Percentiles rank a stretch among this genome's conserved stretches.
These are phyloP conservation scores for Suillus americanus DNA, from an alignment of 768 basidiomycete genomes.

Conservation along the genomic window DNA sequence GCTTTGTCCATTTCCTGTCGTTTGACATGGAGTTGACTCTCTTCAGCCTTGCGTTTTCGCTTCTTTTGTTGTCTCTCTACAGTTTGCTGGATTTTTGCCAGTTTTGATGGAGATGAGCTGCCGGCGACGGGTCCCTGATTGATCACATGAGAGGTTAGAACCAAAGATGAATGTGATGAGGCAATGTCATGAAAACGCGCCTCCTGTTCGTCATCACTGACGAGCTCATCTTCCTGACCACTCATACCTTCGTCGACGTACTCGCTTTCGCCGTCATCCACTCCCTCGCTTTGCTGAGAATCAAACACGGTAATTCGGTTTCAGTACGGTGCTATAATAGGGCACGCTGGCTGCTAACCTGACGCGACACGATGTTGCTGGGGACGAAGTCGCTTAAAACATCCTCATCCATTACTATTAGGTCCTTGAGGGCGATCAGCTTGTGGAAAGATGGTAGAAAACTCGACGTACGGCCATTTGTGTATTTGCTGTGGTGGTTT, in stretches of 20 bases:
- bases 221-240: conserved; percentile 61
- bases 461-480: conserved; percentile 22
- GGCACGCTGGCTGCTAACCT: conserved; percentile 45
- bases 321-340: conserved; percentile 10
- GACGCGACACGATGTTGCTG: conserved; percentile 87
- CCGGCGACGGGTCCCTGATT: conserved; percentile 20
- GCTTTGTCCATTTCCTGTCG: conserved; percentile 86
- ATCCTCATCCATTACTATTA: conserved; percentile 60
- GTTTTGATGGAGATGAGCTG: conserved; percentile 30
- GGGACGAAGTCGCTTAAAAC: conserved; percentile 90
- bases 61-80: conserved; percentile 44
- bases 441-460: background rate
- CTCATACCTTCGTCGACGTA: conserved; percentile 54
- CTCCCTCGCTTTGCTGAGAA: conserved; percentile 60
- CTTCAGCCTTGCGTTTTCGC: conserved; percentile 63
- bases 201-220: conserved; percentile 50
- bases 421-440: conserved; percentile 14
- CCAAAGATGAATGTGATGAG: conserved; percentile 5
- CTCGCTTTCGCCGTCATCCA: conserved; percentile 71
- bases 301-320: conserved; percentile 27
- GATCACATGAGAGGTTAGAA: conserved; percentile 7
- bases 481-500: conserved; percentile 18
- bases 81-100: conserved; percentile 37
- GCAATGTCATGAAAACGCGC: conserved; percentile 19
- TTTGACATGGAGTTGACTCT: conserved; percentile 67